Base-by-base conservation (phyloP, 352 stramenopile species). In the Globisporangium sylvaticum region DNA sequence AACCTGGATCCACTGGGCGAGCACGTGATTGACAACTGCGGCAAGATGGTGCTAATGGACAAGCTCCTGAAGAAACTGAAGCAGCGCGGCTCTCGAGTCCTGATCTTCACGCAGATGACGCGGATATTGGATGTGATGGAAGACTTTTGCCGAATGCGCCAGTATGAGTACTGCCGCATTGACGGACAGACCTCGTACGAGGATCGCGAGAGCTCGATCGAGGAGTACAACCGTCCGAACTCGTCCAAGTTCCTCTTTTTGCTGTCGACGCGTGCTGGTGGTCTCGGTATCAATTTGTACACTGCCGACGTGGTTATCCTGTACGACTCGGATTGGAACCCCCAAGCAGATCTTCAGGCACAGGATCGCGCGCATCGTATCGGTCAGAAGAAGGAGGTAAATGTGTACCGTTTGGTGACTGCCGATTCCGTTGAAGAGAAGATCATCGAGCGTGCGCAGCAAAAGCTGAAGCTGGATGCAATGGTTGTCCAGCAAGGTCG, bases 231-330 rank as follows among this genome's bases (percentile, higher is more conserved):
- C 80, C 83, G 81, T 18, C 90, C 90, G 4, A 91, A 98, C 68
- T 98, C 94, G 54, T 91, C 87, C 31, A 98, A 99, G 80, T 99
- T 99, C 71, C 72, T 99, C 34, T 99, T 99, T 67, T 72, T 99
- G 39, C 85, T 99, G 56, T 98, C 92, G n/a, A 99, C 98, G 20
- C 87, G 96, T 25, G 96, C 94, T 22, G 98, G 97, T 67, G 97
- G 97, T 58, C 83, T 99, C n/a, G 97, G 97, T 65, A 99, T 99
- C 74, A 99, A 99, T 75, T 80, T 99, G 67, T 97, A 98, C 74
- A 99, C 97, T 18, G 98, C 98, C 20, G 98, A 99, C 77, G 92
- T 98, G 62, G 97, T 99, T 9, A 99, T 99, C 76, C 73, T 99
- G 22, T 99, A 98, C 72, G 97, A 99, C 75, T 97, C 83, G 52